Evolutionary conservation across 1,139 yeast genomes (phyloP).

Genomic region (Blastobotrys proliferans): DNA sequence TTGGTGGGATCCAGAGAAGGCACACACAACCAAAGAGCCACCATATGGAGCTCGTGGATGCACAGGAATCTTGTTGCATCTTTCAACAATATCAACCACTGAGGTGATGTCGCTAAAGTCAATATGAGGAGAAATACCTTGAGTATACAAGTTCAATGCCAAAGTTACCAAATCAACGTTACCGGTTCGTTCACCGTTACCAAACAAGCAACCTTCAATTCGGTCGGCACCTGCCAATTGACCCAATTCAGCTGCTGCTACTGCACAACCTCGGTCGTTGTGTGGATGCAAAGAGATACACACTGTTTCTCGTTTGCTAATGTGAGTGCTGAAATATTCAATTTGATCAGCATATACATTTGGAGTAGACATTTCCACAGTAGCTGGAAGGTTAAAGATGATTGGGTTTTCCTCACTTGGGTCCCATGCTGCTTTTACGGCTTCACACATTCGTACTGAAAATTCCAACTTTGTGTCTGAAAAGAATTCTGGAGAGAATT

Average conservation of each 20-base stretch:
- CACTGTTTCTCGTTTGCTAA: constrained; percentile 77
- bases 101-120: constrained; percentile 83
- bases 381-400: constrained; percentile 94
- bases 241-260: constrained; percentile 95
- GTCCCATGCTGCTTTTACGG: constrained; percentile 92
- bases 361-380: constrained; percentile 95
- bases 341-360: constrained; percentile 95
- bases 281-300: constrained; percentile 92
- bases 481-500: constrained; percentile 94
- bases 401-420: constrained; percentile 81
- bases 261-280: constrained; percentile 97
- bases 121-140: constrained; percentile 80
- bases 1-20: constrained; percentile 95
- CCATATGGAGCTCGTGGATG: constrained; percentile 95
- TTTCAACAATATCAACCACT: constrained; percentile 82
- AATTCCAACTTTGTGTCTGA: constrained; percentile 84
- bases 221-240: constrained; percentile 95
- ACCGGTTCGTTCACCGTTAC: constrained; percentile 98
- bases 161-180: constrained; percentile 92
- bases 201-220: constrained; percentile 95
- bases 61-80: constrained; percentile 92
- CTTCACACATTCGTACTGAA: constrained; percentile 84
- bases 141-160: constrained; percentile 90
- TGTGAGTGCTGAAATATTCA: constrained; percentile 78
- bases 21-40: constrained; percentile 93